A percentile compares a stretch with the other conserved stretches of the same genome.
Evolutionary conservation across 2,329 filamentous ascomycete species (phyloP).

Genomic region (Cercospora beticola): DNA sequence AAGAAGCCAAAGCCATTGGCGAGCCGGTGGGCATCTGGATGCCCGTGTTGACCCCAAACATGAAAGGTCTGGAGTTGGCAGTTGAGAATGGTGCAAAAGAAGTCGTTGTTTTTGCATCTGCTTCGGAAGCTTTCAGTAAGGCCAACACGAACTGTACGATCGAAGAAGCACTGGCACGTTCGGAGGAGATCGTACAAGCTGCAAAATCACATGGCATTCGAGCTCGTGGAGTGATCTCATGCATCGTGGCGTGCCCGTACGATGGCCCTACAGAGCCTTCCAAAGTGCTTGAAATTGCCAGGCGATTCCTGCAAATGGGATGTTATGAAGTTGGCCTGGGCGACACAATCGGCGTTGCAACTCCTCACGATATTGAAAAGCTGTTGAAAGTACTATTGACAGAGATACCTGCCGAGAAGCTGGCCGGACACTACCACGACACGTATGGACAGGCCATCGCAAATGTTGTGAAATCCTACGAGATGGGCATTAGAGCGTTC

Average conservation of each 20-base stretch:
- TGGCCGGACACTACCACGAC: slow-evolving; percentile 37
- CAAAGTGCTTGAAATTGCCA: slow-evolving; percentile 23
- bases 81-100: slow-evolving; percentile 42
- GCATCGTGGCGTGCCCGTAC: slow-evolving; percentile 46
- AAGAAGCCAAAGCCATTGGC: slow-evolving; percentile 13
- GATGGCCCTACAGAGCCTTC: slow-evolving; percentile 31
- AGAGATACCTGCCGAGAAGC: slow-evolving; percentile 26
- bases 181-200: slow-evolving; percentile 35
- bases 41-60: slow-evolving; percentile 45
- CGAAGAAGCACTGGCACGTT: slow-evolving; percentile 40
- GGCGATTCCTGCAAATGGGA: slow-evolving; percentile 29
- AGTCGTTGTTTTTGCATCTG: slow-evolving; percentile 45
- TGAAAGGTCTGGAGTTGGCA: slow-evolving; percentile 58
- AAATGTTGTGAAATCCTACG: slow-evolving; percentile 31
- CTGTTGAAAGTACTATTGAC: slow-evolving; percentile 38
- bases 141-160: slow-evolving; percentile 47
- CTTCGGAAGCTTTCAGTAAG: slow-evolving; percentile 45
- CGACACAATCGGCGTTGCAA: slow-evolving; percentile 33
- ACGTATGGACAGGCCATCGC: slow-evolving; percentile 35
- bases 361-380: slow-evolving; percentile 31
- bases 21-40: slow-evolving; percentile 15
- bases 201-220: slow-evolving; percentile 34
- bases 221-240: slow-evolving; percentile 44
- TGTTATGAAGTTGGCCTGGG: slow-evolving; percentile 35
- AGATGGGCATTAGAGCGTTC: slow-evolving; percentile 31